A percentile compares a stretch with the other conserved stretches of the same genome.
Evolutionary conservation across 2,329 filamentous ascomycete genomes (phyloP).

Genomic region (Xylariaceae sp.): DNA sequence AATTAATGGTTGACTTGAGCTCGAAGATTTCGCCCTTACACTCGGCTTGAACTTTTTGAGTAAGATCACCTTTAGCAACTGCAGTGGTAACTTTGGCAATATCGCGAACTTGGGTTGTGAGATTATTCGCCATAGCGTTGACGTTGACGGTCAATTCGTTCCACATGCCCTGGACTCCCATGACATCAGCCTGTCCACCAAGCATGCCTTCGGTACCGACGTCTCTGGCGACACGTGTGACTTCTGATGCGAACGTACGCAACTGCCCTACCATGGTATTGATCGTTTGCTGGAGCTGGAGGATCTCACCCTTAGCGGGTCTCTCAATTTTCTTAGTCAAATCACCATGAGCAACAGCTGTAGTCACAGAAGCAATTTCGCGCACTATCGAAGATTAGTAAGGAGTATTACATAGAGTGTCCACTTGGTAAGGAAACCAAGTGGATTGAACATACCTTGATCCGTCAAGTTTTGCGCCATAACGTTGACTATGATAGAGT

Average conservation of each 20-base stretch:
- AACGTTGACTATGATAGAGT: conserved; percentile 68
- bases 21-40: conserved; percentile 90
- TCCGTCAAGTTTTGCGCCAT: conserved; percentile 85
- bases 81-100: conserved; percentile 84
- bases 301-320: conserved; percentile 80
- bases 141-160: conserved; percentile 86
- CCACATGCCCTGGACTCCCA: conserved; percentile 87
- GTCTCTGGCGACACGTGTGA: conserved; percentile 81
- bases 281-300: conserved; percentile 83
- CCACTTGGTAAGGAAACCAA: background rate
- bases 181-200: conserved; percentile 81
- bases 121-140: conserved; percentile 86
- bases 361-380: conserved; percentile 85
- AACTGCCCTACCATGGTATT: conserved; percentile 91
- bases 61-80: conserved; percentile 84
- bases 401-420: background rate
- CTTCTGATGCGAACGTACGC: conserved; percentile 82
- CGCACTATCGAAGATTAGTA: conserved; percentile 60
- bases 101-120: conserved; percentile 89
- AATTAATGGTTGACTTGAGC: conserved; percentile 98
- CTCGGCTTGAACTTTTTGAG: conserved; percentile 93
- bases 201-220: conserved; percentile 85
- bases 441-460: conserved; percentile 57
- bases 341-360: conserved; percentile 81
- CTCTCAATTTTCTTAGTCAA: conserved; percentile 84